Base-by-base conservation (phyloP, 2,329 filamentous ascomycete species). In the Nemania sp. region DNA sequence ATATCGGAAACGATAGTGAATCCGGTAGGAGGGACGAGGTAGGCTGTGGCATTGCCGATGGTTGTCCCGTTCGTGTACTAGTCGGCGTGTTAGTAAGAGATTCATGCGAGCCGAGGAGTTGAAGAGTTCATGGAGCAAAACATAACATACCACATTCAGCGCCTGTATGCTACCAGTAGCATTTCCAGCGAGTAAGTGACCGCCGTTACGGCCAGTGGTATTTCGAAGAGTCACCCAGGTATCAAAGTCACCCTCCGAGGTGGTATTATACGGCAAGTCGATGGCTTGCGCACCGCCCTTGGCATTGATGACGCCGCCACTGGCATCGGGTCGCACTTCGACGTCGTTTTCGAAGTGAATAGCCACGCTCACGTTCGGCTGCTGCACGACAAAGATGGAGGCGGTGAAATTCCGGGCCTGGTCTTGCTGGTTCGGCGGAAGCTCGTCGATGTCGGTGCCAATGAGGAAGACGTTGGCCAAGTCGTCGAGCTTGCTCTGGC, bases 1-100 rank as follows among this genome's bases (percentile, higher is more conserved):
- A 92, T 89, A 64, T 92, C 89, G 1, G 84, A 89, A 61, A 92
- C 75, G 56, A 92, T 77, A 1, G 89, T 91, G 19, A 90, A 72
- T 15, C 89, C 89, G 12, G 78, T 75, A 0, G 83, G 75, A 0
- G 89, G 89, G 0, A 92, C 87, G 1, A 92, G 80, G 66, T 90
- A 92, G 0, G 87, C 86, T 1, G 89, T 92, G 5, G 86, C 81
- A 63, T 92, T 92, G 49, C 89, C 89, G 1, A 80, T 81, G 37
- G 79, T 68, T 1, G 82, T 84, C 4, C 84, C 86, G 50, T 86
- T 79, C 3, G 85, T 79, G 64, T 86, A 86, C 61, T 60, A 11
- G 12, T 33, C 20, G 19, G 31, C 15, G 23, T 12, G 9, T 49
- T 40, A 33, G 11, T 40, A 40, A 17, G n/a, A 17, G n/a, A 15